Conservation (phyloP, 2,329 filamentous ascomycete genomes). For the Boeremia exigua region DNA sequence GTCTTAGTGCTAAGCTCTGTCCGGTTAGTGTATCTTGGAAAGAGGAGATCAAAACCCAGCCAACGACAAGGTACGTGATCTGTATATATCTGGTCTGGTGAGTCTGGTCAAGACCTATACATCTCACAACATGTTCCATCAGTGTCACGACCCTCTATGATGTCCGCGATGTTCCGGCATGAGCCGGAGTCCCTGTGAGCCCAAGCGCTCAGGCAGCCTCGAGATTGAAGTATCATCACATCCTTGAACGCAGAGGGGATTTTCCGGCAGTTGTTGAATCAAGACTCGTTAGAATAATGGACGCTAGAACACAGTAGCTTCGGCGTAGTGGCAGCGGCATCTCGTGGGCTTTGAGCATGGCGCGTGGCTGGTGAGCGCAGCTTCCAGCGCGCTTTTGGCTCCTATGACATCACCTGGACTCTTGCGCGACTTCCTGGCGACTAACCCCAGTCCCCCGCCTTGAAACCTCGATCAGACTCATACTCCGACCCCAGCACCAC, state of each 20-base stretch:
- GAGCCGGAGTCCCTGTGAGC: neutral
- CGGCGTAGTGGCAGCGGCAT: neutral
- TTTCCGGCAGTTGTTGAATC: no score
- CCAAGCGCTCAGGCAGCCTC: neutral
- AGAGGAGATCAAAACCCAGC: no score
- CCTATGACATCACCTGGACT: constrained; percentile 30
- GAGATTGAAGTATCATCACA: neutral
- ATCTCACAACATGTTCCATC: no score
- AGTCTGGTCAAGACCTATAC: no score
- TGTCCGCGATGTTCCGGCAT: neutral
- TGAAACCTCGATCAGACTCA: constrained; percentile 26
- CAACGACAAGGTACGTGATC: no score
- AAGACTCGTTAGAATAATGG: neutral
- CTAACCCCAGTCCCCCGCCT: constrained; percentile 19
- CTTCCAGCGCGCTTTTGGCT: constrained; percentile 20
- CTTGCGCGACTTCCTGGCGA: constrained; percentile 20
- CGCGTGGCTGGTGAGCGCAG: constrained; percentile 18
- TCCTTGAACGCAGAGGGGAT: neutral
- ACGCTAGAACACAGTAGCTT: neutral
- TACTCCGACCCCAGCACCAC: constrained; percentile 23
- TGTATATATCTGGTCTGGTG: no score
- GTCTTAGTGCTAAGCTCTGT: neutral
- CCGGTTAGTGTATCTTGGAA: no score
- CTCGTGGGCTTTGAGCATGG: neutral
- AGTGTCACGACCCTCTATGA: no score